Percentiles rank a stretch among this genome's conserved stretches.
These are phyloP conservation scores for Cinchona pubescens DNA, from an alignment of 257 asterid species.

Conservation along the genomic window DNA sequence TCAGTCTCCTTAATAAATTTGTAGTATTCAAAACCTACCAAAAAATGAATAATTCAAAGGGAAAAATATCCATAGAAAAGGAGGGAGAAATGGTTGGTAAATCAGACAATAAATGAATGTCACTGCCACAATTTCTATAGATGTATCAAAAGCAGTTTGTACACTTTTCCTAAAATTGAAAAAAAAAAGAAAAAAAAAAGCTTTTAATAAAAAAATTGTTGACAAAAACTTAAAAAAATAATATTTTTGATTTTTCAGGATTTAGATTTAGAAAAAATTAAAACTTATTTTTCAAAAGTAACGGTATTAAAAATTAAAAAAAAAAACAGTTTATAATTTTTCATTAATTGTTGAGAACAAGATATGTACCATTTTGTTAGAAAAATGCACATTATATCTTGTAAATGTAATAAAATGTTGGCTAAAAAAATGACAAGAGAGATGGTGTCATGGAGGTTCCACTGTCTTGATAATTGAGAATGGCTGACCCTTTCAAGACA, in stretches of 20 bases:
- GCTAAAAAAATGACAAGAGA: conserved; percentile 27
- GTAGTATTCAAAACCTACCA: neutral
- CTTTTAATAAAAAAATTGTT: too few species aligned
- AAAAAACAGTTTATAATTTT: too few species aligned
- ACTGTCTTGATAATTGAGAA: conserved; percentile 32
- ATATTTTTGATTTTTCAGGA: too few species aligned
- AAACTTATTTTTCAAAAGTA: too few species aligned
- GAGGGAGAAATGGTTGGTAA: neutral
- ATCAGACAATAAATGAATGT: neutral
- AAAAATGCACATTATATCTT: conserved; percentile 12
- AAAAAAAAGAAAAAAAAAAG: neutral
- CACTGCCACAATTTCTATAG: neutral
- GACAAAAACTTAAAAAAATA: too few species aligned
- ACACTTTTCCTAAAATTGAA: neutral
- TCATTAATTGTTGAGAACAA: too few species aligned
- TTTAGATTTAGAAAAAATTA: too few species aligned
- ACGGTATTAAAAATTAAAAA: too few species aligned
- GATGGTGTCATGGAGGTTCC: conserved; percentile 52
- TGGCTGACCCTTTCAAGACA: conserved; percentile 36
- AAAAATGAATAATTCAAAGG: neutral
- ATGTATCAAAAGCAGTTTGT: too few species aligned
- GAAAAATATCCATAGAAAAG: neutral
- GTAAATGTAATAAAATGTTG: conserved; percentile 42
- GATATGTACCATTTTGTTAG: too few species aligned
- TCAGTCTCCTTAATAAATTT: neutral